Evolutionary conservation across 2,329 filamentous ascomycete species (phyloP).

Genomic region (Stagonosporopsis tanaceti): DNA sequence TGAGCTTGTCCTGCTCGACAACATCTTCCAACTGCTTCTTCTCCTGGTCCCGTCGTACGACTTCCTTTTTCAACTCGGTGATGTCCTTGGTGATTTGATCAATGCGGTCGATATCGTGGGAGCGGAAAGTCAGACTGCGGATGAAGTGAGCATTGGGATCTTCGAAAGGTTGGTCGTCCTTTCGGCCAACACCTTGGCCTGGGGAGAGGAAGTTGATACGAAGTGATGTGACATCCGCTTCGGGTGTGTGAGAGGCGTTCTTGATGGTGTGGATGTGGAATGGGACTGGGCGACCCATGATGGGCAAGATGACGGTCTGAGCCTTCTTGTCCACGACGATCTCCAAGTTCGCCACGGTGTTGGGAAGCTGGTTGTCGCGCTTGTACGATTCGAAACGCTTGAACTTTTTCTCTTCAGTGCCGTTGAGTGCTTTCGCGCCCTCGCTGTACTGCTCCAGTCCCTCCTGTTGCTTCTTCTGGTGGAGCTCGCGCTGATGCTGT

Average conservation of each 20-base stretch:
- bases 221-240: constrained; percentile 91
- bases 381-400: constrained; percentile 99
- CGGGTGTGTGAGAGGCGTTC: constrained; percentile 97
- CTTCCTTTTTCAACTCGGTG: constrained; percentile 93
- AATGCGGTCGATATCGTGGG: constrained; percentile 86
- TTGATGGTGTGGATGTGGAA: constrained; percentile 99
- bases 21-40: constrained; percentile 99
- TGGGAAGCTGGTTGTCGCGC: constrained; percentile 90
- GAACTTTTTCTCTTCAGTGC: constrained; percentile 95
- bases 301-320: constrained; percentile 87
- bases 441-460: constrained; percentile 87
- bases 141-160: constrained; percentile 96
- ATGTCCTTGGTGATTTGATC: constrained; percentile 92
- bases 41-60: constrained; percentile 91
- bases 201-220: constrained; percentile 98
- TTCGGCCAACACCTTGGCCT: constrained; percentile 94
- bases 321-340: constrained; percentile 93
- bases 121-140: constrained; percentile 92
- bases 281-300: constrained; percentile 96
- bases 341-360: constrained; percentile 81
- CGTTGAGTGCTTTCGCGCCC: constrained; percentile 83
- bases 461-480: constrained; percentile 86
- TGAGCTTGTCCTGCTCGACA: constrained; percentile 96
- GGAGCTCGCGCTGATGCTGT: constrained; percentile 90
- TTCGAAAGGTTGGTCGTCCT: constrained; percentile 97